Percentiles rank a stretch among this genome's conserved stretches.
phyloP scores from a whole-genome alignment of 768 basidiomycete species.

The Serendipita sp. region DNA sequence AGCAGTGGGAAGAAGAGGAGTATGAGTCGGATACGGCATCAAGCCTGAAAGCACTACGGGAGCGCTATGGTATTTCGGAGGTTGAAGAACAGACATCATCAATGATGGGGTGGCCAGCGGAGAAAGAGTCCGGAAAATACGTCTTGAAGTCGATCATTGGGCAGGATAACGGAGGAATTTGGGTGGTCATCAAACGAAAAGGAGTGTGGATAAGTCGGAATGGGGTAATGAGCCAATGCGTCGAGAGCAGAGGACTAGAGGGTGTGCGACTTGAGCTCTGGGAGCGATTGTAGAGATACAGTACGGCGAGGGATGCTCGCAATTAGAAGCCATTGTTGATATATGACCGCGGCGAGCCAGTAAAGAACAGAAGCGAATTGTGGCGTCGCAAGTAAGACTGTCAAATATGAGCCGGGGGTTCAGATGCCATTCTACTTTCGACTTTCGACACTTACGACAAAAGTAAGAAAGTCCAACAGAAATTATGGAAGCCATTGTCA shows the following conservation, averaged over 20 bases:
- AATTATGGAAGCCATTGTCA: not conserved
- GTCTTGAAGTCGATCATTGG: not conserved
- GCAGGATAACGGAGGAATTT: not conserved
- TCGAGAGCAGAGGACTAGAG: not conserved
- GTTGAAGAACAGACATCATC: not conserved
- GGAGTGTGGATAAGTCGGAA: not conserved
- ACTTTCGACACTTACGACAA: not conserved
- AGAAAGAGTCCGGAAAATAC: constrained; percentile 3
- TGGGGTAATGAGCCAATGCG: not conserved
- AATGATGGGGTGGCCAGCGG: not conserved
- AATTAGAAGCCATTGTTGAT: constrained; percentile 5
- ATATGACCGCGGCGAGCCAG: not conserved
- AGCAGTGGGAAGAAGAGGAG: not conserved
- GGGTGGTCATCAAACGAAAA: not conserved
- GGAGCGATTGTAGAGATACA: constrained; percentile 1
- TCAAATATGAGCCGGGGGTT: not conserved
- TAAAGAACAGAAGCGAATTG: not conserved
- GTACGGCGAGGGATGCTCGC: constrained; percentile 3
- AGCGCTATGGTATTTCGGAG: not conserved
- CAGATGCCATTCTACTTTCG: not conserved
- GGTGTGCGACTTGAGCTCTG: constrained; percentile 6
- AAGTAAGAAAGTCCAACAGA: not conserved
- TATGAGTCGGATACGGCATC: not conserved
- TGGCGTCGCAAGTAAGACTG: constrained; percentile 1
- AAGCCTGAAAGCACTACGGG: not conserved